Conservation (phyloP, 306 rosid species). For the Gastrolobium bilobum region DNA sequence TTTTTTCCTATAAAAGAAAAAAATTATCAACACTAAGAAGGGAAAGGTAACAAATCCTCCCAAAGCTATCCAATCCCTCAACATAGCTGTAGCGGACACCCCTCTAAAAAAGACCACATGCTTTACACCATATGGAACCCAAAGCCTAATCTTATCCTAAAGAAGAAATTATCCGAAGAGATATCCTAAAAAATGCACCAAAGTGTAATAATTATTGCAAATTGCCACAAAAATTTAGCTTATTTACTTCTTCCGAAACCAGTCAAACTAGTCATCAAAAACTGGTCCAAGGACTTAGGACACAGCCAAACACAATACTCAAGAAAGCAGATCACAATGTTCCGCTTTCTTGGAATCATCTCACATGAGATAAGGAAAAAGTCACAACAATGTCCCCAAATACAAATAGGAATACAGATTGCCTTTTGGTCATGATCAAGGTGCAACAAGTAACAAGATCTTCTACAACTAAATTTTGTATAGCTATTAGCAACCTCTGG, state of each 20-base stretch:
- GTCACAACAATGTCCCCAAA: neutral
- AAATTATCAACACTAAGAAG: neutral
- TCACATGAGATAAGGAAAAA: neutral
- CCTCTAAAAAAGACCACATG: neutral
- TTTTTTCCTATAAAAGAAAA: neutral
- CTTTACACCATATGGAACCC: neutral
- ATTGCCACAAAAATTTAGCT: neutral
- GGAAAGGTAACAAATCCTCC: neutral
- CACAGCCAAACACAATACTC: neutral
- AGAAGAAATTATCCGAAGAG: neutral
- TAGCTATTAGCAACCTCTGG: neutral
- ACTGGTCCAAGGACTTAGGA: neutral
- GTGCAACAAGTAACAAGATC: neutral
- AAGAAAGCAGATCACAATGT: neutral
- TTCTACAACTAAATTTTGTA: neutral
- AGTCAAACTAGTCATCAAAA: neutral
- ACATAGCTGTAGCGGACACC: neutral
- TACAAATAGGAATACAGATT: neutral
- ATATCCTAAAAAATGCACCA: slow-evolving; percentile 1
- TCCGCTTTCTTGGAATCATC: neutral
- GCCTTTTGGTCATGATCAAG: neutral
- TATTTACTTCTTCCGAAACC: too few species aligned
- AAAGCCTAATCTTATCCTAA: neutral
- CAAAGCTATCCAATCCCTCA: too few species aligned
- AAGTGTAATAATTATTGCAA: neutral